Base-by-base conservation (phyloP, 2,329 filamentous ascomycete species). In the Lachnellula hyalina region DNA sequence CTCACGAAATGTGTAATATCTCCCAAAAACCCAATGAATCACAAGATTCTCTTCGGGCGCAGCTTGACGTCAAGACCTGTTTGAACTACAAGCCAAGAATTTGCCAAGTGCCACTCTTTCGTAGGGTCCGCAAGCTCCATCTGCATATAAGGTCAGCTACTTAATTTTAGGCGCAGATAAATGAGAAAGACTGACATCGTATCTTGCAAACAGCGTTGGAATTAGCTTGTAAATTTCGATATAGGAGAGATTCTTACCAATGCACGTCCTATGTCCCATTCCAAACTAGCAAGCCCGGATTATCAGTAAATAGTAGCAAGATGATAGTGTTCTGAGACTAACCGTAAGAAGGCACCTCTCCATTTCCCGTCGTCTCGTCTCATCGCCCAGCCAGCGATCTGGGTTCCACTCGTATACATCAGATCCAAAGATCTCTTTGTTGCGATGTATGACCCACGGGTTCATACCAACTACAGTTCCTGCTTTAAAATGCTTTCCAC, bases 221-320 rank as follows among this genome's bases (percentile, higher is more conserved):
- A 79, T 63, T 5, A 78, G 65, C 65, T 80, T 80, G 58, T 74
- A 72, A 3, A 72, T 72, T 61, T 77, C 72, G 46, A 74, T 62
- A 38, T 73, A 63, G 0, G 70, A 72, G 40, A 77, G 57, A 53
- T 75, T 65, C 38, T 68, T 69, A 7, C 74, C 75, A 47, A 77
- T 70, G 49, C 74, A 77, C 8, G 70, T 64, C 2, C 74, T 67
- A 2, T 65, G 68, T 28, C 75, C 75, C 2, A 65, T 71, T 4
- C 74, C 73, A 62, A 76, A 77, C 1, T 68, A 64, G 45, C 73
- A 61, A n/a, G 2, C 21, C 62, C 62, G 41, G 64, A 66, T 64
- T 65, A 25, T 25, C 25, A 46, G 41, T 19, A 21, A 12, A 28
- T 44, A 11, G 42, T 6, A 41, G 28, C 36, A 38, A 6, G 5